phyloP scores from a whole-genome alignment of 176 grass and related monocot genomes.

The Aegilops sharonensis region DNA sequence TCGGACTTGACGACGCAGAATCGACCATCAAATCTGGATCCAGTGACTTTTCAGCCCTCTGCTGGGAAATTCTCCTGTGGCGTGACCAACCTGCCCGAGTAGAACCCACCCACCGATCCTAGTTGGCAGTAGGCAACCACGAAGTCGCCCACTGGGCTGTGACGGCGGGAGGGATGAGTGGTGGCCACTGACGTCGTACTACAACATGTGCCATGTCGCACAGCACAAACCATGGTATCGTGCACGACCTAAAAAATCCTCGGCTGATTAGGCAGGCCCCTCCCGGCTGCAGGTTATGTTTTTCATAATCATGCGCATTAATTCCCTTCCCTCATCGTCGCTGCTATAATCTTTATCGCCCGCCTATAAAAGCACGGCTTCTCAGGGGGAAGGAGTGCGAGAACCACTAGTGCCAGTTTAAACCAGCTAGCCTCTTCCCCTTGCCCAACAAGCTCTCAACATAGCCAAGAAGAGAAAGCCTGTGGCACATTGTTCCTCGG shows the following conservation, averaged over 20 bases:
- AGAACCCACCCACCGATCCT: neutral
- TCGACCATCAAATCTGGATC: neutral
- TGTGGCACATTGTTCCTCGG: neutral
- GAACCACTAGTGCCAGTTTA: neutral
- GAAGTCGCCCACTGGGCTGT: neutral
- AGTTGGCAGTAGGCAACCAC: constrained; percentile 22
- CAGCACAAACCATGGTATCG: neutral
- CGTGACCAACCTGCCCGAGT: constrained; percentile 1
- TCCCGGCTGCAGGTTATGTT: neutral
- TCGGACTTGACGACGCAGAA: neutral
- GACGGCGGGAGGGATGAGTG: constrained; percentile 2
- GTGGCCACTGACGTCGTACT: constrained; percentile 22
- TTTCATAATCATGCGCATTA: neutral
- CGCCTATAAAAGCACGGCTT: constrained; percentile 5
- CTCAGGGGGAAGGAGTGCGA: neutral
- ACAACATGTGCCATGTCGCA: neutral
- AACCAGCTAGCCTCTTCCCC: neutral
- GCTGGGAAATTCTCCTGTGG: neutral
- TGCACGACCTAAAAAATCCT: constrained; percentile 20
- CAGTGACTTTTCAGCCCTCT: neutral
- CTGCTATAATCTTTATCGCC: neutral
- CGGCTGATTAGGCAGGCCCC: neutral
- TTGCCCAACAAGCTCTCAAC: neutral
- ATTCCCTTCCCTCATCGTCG: neutral
- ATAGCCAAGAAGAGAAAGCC: neutral